Percentiles rank a stretch among this genome's conserved stretches.
These are phyloP conservation scores for Ophiostoma ips DNA, from an alignment of 2,329 filamentous ascomycete species.

Conservation along the genomic window DNA sequence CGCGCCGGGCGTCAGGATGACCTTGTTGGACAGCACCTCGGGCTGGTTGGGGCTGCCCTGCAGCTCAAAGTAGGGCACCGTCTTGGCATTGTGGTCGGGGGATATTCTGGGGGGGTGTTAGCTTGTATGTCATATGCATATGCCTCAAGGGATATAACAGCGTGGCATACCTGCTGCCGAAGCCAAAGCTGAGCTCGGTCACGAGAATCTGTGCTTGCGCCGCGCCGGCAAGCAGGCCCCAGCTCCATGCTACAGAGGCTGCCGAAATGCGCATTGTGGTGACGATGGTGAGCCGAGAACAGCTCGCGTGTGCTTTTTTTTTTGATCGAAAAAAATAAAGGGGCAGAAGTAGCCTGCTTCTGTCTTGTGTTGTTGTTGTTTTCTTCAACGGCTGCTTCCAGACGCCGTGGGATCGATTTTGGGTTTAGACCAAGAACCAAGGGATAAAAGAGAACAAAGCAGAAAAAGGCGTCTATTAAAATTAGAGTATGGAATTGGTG, in stretches of 20 bases:
- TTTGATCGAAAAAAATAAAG: no score
- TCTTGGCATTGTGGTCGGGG: slow-evolving; percentile 34
- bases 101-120: slow-evolving; percentile 43
- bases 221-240: slow-evolving; percentile 19
- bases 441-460: no score
- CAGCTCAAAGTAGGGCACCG: slow-evolving; percentile 40
- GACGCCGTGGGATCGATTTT: no score
- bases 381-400: no score
- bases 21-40: slow-evolving; percentile 68
- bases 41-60: slow-evolving; percentile 40
- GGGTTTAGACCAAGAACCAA: no score
- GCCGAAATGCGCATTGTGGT: slow-evolving; percentile 12
- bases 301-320: background rate
- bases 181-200: slow-evolving; percentile 65
- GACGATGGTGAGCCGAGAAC: no score
- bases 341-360: no score
- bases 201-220: slow-evolving; percentile 52
- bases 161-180: slow-evolving; percentile 18
- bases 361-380: no score
- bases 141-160: no score
- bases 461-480: no score
- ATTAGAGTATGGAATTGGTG: no score
- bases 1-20: slow-evolving; percentile 79
- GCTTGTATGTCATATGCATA: no score
- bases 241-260: slow-evolving; percentile 11